Evolutionary conservation across 139 green algal species (phyloP), one percentile per base, ranked within the genome.

Genomic region (Picochlorum sp.): DNA sequence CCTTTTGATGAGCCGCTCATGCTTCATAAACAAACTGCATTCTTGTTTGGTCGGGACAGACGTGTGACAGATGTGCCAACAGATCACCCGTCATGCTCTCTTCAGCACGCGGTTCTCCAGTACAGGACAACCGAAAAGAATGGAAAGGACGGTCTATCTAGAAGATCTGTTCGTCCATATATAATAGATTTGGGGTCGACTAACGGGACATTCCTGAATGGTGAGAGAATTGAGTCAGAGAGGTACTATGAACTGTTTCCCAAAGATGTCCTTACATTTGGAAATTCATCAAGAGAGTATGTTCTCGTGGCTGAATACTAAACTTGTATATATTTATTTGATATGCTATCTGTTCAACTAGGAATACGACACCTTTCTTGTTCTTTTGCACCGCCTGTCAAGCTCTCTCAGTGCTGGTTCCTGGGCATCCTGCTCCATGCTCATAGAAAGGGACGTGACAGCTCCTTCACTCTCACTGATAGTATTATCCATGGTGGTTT

Each of bases 131-230:
- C 66, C 3, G 68, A 83, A 23, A 74, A 74, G 56, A 69, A 86
- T 45, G 76, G 64, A 31, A 34, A 24, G 5, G 81, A 87, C 51
- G 78, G 78, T 11, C 77, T 89, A 75, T 74, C 76, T 62, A 34
- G 49, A n/a, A 20, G 34, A 10, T 65, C 56, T 23, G 78, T 92
- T 16, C 67, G 78, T 37, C 92, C 92, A 1, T 98, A 98, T 75
- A 20, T 98, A 16, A 90, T 98, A 69, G 93, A 98, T 80, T 74
- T 97, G 23, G 90, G 84, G 31, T 90, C 70, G 60, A 84, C 88
- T 24, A 98, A 98, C 71, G 93, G 93, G 44, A 98, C 91, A 41
- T 91, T 83, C 60, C 62, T 98, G 41, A 98, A 98, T 68, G 77
- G 72, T 15, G 86, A 96, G 62, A 74, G 75, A 13, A 67, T 97